phyloP scores from a whole-genome alignment of 129 eudicot species.

The Helianthus annuus region DNA sequence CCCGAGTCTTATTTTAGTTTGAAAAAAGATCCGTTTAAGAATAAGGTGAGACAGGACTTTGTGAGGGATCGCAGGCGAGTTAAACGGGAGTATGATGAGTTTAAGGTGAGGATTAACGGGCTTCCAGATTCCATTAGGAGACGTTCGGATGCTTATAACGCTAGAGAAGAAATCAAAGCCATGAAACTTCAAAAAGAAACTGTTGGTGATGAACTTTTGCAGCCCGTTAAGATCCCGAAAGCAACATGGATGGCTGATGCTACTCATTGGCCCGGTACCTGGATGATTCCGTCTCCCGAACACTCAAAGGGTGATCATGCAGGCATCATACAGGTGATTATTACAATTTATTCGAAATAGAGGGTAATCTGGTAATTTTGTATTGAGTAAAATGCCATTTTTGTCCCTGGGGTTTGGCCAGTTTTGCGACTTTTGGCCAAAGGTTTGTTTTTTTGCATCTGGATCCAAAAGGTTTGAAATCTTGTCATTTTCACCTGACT shows the following conservation, averaged over 20 bases:
- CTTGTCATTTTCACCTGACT: no score
- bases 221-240: constrained; percentile 55
- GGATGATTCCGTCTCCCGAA: constrained; percentile 52
- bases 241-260: constrained; percentile 85
- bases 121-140: constrained; percentile 68
- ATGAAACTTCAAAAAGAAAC: constrained; percentile 58
- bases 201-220: constrained; percentile 49
- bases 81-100: constrained; percentile 70
- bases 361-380: background rate
- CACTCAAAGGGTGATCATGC: constrained; percentile 74
- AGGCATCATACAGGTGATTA: constrained; percentile 60
- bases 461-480: no score
- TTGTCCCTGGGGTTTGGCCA: no score
- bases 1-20: constrained; percentile 62
- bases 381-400: no score
- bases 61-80: constrained; percentile 70
- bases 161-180: constrained; percentile 66
- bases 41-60: constrained; percentile 59
- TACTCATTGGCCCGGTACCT: constrained; percentile 78
- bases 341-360: background rate
- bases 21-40: constrained; percentile 61
- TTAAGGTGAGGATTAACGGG: constrained; percentile 66
- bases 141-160: constrained; percentile 71
- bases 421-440: no score
- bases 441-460: no score